Conservation (phyloP, 345 rosid species). For the Brassica napus region Da-Ae NC_063452.1:42024501-42025000, state of each 20-base stretch:
- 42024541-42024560: too few relatives aligned
- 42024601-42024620: too few relatives aligned
- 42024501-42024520: too few relatives aligned
- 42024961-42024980: background rate
- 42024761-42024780: background rate
- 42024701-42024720: too few relatives aligned
- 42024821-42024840: background rate
- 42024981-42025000: too few relatives aligned
- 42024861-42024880: background rate
- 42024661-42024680: background rate
- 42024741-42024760: background rate
- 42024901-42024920: background rate
- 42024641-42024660: too few relatives aligned
- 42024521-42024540: too few relatives aligned
- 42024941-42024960: background rate
- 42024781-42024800: background rate
- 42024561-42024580: too few relatives aligned
- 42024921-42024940: background rate
- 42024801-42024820: background rate
- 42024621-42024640: too few relatives aligned
- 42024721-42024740: background rate
- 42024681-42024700: too few relatives aligned
- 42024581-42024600: too few relatives aligned
- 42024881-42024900: background rate
- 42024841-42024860: background rate